Conservation (phyloP, 768 basidiomycete genomes). For the Mycena chlorophos region DNA sequence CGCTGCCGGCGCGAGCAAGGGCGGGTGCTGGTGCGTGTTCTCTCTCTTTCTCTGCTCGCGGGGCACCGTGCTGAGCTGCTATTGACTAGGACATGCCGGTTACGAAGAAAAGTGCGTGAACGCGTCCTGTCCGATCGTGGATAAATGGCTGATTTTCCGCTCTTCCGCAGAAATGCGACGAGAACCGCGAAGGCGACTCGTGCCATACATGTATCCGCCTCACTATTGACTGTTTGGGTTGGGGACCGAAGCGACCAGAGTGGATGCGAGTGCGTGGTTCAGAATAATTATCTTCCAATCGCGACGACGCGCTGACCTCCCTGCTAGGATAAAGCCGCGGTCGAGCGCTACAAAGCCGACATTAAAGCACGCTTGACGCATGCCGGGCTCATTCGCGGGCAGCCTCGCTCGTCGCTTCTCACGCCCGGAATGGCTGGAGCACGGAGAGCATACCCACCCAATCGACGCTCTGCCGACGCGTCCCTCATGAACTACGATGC, state of each 20-base stretch:
- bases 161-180: slow-evolving; percentile 76
- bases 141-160: not conserved
- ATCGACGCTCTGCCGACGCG: slow-evolving; percentile 35
- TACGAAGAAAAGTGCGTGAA: slow-evolving; percentile 71
- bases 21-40: slow-evolving; percentile 83
- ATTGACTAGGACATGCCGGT: slow-evolving; percentile 70
- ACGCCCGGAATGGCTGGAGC: slow-evolving; percentile 25
- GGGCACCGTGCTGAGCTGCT: slow-evolving; percentile 14
- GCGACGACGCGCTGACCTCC: slow-evolving; percentile 20
- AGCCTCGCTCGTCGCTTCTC: slow-evolving; percentile 64
- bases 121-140: not conserved
- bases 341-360: slow-evolving; percentile 79
- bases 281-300: not conserved
- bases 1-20: slow-evolving; percentile 60
- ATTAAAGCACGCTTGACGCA: slow-evolving; percentile 80
- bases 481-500: slow-evolving; percentile 22
- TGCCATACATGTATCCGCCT: slow-evolving; percentile 81
- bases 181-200: slow-evolving; percentile 76
- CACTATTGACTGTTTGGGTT: slow-evolving; percentile 80
- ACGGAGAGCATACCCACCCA: slow-evolving; percentile 29
- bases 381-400: slow-evolving; percentile 79
- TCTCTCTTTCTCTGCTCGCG: slow-evolving; percentile 7
- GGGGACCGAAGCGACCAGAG: slow-evolving; percentile 83
- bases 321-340: slow-evolving; percentile 81
- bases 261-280: slow-evolving; percentile 76